phyloP scores from a whole-genome alignment of 495 filamentous ascomycete genomes.

The Elaphomyces granulatus region DNA sequence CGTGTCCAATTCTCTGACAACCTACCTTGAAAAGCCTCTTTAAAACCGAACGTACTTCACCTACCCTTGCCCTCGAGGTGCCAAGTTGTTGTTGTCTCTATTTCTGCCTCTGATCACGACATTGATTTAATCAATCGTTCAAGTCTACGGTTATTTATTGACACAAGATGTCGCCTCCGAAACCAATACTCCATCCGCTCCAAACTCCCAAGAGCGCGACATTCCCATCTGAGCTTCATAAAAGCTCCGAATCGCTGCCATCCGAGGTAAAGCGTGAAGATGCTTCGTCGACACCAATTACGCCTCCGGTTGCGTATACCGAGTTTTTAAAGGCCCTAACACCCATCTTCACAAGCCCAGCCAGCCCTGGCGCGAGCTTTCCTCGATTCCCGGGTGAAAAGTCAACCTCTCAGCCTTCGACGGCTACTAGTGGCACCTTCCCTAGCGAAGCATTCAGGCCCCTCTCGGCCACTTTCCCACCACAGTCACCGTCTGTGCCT shows the following conservation, averaged over 20 bases:
- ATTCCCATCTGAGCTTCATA: slow-evolving; percentile 62
- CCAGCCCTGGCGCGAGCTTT: slow-evolving; percentile 20
- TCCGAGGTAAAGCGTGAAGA: slow-evolving; percentile 39
- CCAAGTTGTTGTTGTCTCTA: no score
- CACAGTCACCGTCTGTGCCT: slow-evolving; percentile 19
- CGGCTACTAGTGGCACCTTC: slow-evolving; percentile 23
- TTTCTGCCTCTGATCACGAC: no score
- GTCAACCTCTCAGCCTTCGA: slow-evolving; percentile 24
- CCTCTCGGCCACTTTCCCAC: slow-evolving; percentile 21
- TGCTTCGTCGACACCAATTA: slow-evolving; percentile 65
- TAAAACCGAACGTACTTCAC: no score
- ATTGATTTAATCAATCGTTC: no score
- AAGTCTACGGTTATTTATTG: no score
- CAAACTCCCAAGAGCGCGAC: slow-evolving; percentile 64
- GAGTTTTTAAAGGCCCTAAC: slow-evolving; percentile 79
- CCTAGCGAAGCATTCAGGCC: slow-evolving; percentile 8
- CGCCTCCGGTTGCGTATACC: slow-evolving; percentile 79
- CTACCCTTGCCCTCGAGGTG: no score
- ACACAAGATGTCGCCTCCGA: no score
- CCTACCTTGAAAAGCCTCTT: no score
- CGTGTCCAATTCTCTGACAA: no score
- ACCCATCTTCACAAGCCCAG: slow-evolving; percentile 40
- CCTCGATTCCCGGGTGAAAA: slow-evolving; percentile 20
- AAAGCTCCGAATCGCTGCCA: slow-evolving; percentile 23
- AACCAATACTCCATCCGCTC: slow-evolving; percentile 55